phyloP scores from a whole-genome alignment of 148 eudicot species.

The Chenopodium formosanum region DNA sequence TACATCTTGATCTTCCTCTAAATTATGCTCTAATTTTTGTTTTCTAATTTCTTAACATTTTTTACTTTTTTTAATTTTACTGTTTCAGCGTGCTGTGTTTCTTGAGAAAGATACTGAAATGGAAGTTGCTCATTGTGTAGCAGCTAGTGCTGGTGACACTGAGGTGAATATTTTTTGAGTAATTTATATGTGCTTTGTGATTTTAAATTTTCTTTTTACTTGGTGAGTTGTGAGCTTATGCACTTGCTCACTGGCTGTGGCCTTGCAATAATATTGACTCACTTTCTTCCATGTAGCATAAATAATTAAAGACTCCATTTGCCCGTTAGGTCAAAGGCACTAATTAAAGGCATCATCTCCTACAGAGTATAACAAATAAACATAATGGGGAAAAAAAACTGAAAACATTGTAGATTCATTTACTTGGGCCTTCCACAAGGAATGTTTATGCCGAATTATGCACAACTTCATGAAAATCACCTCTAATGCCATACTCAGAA shows the following conservation, averaged over 20 bases:
- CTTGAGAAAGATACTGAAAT: conserved; percentile 89
- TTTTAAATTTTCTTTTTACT: background rate
- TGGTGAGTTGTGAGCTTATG: background rate
- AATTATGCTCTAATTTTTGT: background rate
- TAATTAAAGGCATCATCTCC: no score
- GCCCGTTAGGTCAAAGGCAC: background rate
- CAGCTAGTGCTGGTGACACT: conserved; percentile 93
- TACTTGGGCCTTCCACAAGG: background rate
- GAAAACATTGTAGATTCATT: background rate
- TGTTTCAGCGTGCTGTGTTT: conserved; percentile 78
- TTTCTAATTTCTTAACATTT: background rate
- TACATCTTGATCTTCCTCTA: conserved; percentile 9
- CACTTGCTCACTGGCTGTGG: background rate
- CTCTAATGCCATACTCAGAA: background rate
- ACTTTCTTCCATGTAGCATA: background rate
- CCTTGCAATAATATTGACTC: background rate
- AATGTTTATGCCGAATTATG: background rate
- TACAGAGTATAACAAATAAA: no score
- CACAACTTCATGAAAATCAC: background rate
- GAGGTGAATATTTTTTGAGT: conserved; percentile 42
- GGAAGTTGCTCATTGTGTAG: conserved; percentile 94
- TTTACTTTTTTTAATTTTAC: background rate
- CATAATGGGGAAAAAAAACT: background rate
- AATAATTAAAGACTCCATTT: background rate
- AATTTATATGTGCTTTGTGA: background rate